Evolutionary conservation across 2,329 filamentous ascomycete species (phyloP).

Genomic region (Tolypocladium sp.): DNA sequence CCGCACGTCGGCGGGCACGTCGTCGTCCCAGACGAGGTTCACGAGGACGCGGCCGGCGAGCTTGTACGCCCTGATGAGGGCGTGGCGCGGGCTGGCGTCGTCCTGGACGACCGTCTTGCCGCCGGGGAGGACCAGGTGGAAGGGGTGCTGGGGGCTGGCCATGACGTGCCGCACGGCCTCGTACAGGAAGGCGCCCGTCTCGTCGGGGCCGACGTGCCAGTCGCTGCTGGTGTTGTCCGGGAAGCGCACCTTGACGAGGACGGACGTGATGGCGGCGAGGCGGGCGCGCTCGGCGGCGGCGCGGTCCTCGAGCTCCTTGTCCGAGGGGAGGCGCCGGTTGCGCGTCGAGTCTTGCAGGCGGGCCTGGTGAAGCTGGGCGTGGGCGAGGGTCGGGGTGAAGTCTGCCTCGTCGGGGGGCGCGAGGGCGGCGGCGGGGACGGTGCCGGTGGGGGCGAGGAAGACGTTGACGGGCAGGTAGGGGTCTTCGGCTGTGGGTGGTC

Average conservation of each 20-base stretch:
- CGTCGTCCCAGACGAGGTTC: conserved; percentile 65
- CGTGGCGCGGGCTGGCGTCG: conserved; percentile 35
- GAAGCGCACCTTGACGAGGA: conserved; percentile 75
- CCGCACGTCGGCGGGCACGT: conserved; percentile 45
- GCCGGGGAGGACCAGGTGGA: conserved; percentile 60
- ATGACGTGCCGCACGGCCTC: conserved; percentile 65
- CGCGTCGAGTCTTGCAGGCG: conserved; percentile 51
- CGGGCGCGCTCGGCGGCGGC: conserved; percentile 56
- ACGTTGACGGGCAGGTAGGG: conserved; percentile 52
- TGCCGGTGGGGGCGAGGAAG: conserved; percentile 67
- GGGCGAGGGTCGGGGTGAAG: conserved; percentile 66
- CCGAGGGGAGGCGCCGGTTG: conserved; percentile 72
- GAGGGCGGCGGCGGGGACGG: conserved; percentile 67
- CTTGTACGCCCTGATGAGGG: conserved; percentile 63
- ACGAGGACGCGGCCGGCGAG: conserved; percentile 64
- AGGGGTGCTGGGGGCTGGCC: conserved; percentile 52
- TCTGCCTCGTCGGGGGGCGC: conserved; percentile 60
- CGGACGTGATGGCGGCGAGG: conserved; percentile 55
- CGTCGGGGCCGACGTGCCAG: conserved; percentile 56
- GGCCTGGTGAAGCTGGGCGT: conserved; percentile 66
- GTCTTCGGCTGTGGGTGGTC: conserved; percentile 13
- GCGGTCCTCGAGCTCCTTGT: conserved; percentile 68
- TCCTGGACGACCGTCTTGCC: conserved; percentile 40
- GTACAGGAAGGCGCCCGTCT: conserved; percentile 67
- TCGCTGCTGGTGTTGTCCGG: conserved; percentile 77